A percentile compares a stretch with the other conserved stretches of the same genome.
phyloP scores from a whole-genome alignment of 345 rosid genomes.

The Arabis hirsuta region DNA sequence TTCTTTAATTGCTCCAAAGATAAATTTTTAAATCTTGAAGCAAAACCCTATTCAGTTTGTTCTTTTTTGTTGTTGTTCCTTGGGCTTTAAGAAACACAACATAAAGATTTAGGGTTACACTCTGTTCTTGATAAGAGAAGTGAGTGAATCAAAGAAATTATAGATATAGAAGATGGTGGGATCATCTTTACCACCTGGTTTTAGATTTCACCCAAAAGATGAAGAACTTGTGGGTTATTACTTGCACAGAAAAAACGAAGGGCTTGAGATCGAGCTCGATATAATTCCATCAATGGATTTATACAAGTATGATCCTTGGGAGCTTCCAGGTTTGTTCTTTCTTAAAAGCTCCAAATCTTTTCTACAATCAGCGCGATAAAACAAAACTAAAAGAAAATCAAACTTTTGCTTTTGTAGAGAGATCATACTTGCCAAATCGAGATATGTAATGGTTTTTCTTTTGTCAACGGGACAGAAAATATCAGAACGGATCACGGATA shows the following conservation, averaged over 20 bases:
- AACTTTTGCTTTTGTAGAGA: slow-evolving; percentile 54
- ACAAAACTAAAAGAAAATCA: too few relatives aligned
- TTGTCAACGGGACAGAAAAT: slow-evolving; percentile 82
- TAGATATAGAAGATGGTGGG: slow-evolving; percentile 54
- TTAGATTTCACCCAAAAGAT: slow-evolving; percentile 89
- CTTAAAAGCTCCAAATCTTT: too few relatives aligned
- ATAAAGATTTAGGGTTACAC: slow-evolving; percentile 24
- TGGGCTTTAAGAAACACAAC: slow-evolving; percentile 18
- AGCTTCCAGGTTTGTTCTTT: slow-evolving; percentile 69
- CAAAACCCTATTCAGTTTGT: neutral
- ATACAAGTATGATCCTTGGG: slow-evolving; percentile 97
- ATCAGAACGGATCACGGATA: slow-evolving; percentile 79
- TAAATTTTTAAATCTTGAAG: neutral
- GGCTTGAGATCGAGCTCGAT: slow-evolving; percentile 80
- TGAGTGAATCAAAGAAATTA: slow-evolving; percentile 39
- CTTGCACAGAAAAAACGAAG: slow-evolving; percentile 68
- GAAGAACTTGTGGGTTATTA: slow-evolving; percentile 91
- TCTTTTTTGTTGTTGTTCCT: neutral
- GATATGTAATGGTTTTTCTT: slow-evolving; percentile 97
- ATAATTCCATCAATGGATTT: slow-evolving; percentile 80
- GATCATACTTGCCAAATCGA: slow-evolving; percentile 73
- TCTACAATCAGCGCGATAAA: too few relatives aligned
- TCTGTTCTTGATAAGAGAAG: slow-evolving; percentile 51
- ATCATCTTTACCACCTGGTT: slow-evolving; percentile 84
- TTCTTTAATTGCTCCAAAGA: neutral